These are phyloP conservation scores for Talaromyces albobiverticillius DNA, from an alignment of 2,329 filamentous ascomycete genomes.

Conservation along the genomic window DNA sequence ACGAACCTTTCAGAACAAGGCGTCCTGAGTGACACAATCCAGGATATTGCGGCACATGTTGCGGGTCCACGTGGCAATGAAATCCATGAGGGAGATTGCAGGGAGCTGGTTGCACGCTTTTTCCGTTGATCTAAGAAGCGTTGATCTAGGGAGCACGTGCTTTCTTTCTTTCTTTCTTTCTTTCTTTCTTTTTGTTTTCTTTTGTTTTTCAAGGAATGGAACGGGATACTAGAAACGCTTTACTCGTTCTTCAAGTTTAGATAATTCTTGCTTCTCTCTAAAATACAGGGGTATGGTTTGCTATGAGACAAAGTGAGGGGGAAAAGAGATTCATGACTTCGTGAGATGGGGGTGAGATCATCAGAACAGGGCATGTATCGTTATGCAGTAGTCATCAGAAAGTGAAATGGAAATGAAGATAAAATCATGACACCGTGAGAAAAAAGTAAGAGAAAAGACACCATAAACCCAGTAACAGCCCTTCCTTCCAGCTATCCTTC, in stretches of 20 bases:
- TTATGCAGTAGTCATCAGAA: background rate
- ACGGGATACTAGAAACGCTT: too few species aligned
- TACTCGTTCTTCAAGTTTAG: background rate
- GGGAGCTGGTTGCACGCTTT: too few species aligned
- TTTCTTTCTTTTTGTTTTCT: too few species aligned
- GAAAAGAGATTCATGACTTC: background rate
- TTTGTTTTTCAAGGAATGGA: too few species aligned
- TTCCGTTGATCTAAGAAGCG: too few species aligned
- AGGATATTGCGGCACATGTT: slow-evolving; percentile 20
- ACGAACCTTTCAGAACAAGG: slow-evolving; percentile 21
- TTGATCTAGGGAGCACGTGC: too few species aligned
- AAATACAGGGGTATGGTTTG: background rate
- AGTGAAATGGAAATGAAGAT: background rate
- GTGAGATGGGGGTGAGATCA: background rate
- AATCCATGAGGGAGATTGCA: too few species aligned
- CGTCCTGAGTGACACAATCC: slow-evolving; percentile 21
- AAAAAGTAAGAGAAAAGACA: background rate
- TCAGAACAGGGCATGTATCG: background rate
- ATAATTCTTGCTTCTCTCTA: background rate
- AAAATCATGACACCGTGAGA: background rate
- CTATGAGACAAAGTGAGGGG: background rate
- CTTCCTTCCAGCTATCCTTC: background rate
- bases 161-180: too few species aligned
- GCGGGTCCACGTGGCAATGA: too few species aligned
- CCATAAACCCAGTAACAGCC: background rate